A percentile compares a stretch with the other conserved stretches of the same genome.
These are phyloP conservation scores for Chalciporus sp. DNA, from an alignment of 1,284 basidiomycete species.

Conservation along the genomic window DNA sequence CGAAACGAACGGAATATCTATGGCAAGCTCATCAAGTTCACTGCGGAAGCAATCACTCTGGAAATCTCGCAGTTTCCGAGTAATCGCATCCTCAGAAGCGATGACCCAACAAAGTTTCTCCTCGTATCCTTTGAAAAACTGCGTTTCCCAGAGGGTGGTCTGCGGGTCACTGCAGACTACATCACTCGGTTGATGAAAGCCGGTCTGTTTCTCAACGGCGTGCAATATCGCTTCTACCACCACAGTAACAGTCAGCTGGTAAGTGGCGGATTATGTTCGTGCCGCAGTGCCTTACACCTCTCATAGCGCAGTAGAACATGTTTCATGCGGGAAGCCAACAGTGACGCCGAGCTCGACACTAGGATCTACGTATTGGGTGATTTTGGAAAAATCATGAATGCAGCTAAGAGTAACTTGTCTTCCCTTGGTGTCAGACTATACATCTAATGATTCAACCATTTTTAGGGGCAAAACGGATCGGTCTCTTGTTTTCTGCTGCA, in stretches of 20 bases:
- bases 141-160: slow-evolving; percentile 50
- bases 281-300: neutral
- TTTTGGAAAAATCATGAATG: slow-evolving; percentile 59
- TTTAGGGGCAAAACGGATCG: slow-evolving; percentile 66
- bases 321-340: slow-evolving; percentile 55
- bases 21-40: slow-evolving; percentile 57
- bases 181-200: slow-evolving; percentile 54
- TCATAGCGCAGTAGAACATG: slow-evolving; percentile 60
- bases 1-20: slow-evolving; percentile 28
- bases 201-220: slow-evolving; percentile 57
- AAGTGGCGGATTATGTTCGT: slow-evolving; percentile 13
- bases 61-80: slow-evolving; percentile 50
- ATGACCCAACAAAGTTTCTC: slow-evolving; percentile 57
- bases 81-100: slow-evolving; percentile 58
- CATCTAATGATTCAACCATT: neutral
- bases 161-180: slow-evolving; percentile 54
- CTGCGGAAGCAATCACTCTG: slow-evolving; percentile 49
- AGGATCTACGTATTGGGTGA: slow-evolving; percentile 59
- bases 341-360: slow-evolving; percentile 55
- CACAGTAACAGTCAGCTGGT: slow-evolving; percentile 71
- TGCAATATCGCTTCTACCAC: slow-evolving; percentile 67
- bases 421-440: neutral
- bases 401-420: slow-evolving; percentile 54
- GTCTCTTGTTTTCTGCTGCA: slow-evolving; percentile 63
- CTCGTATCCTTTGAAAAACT: slow-evolving; percentile 55